Evolutionary conservation across 2,329 filamentous ascomycete species (phyloP).

Genomic region (Dactylonectria macrodidyma): DNA sequence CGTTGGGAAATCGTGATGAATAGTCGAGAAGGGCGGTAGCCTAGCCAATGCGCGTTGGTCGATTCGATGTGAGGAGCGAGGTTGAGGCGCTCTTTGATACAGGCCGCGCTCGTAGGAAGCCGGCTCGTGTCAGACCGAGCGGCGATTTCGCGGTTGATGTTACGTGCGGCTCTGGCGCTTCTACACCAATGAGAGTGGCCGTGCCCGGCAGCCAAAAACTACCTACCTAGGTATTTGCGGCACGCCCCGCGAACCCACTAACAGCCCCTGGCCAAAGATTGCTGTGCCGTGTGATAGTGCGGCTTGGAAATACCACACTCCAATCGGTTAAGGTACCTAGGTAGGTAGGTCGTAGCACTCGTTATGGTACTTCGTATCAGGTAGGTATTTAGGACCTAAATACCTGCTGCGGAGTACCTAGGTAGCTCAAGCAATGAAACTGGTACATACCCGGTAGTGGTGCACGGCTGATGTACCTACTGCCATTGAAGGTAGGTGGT

Average conservation of each 20-base stretch:
- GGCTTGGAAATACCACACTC: background rate
- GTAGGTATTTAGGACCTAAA: too few relatives aligned
- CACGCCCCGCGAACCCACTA: slow-evolving; percentile 11
- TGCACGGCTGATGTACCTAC: too few relatives aligned
- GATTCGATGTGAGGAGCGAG: slow-evolving; percentile 1
- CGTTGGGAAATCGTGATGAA: slow-evolving; percentile 13
- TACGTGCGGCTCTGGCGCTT: slow-evolving; percentile 19
- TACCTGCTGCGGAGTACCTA: too few relatives aligned
- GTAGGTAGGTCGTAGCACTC: background rate
- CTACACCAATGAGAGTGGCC: slow-evolving; percentile 6
- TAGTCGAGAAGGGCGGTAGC: slow-evolving; percentile 5
- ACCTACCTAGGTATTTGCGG: background rate
- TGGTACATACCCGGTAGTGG: too few relatives aligned
- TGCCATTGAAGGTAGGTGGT: too few relatives aligned
- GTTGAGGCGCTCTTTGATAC: slow-evolving; percentile 13
- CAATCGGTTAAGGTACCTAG: background rate
- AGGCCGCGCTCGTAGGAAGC: slow-evolving; percentile 5
- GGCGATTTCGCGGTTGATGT: slow-evolving; percentile 19
- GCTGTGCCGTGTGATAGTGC: background rate
- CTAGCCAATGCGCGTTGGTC: background rate
- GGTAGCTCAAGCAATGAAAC: too few relatives aligned
- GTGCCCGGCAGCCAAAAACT: background rate
- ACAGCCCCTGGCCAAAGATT: slow-evolving; percentile 7
- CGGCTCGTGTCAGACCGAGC: slow-evolving; percentile 15
- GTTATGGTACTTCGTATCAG: too few relatives aligned